Evolutionary conservation across 2,329 filamentous ascomycete species (phyloP).

Genomic region (Cladosporium sp.): DNA sequence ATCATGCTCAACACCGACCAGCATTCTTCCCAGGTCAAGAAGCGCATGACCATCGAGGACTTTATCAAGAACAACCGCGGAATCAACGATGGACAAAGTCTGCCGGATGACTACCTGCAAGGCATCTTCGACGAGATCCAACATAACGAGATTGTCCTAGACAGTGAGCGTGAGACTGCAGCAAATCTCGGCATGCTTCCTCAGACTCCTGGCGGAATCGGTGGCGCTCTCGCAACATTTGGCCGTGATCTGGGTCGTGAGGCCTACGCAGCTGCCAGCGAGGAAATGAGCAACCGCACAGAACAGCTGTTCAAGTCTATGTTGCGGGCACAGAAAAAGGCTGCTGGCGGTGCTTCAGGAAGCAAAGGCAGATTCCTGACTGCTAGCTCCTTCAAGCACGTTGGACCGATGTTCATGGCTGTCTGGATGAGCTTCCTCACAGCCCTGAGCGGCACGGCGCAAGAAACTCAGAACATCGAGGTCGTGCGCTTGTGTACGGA

Average conservation of each 20-base stretch:
- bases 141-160: conserved; percentile 88
- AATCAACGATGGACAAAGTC: conserved; percentile 93
- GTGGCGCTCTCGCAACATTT: conserved; percentile 78
- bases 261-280: conserved; percentile 90
- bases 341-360: conserved; percentile 23
- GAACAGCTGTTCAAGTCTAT: conserved; percentile 91
- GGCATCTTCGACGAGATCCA: conserved; percentile 91
- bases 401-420: conserved; percentile 97
- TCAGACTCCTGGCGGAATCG: conserved; percentile 50
- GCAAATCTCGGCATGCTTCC: conserved; percentile 70
- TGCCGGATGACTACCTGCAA: conserved; percentile 88
- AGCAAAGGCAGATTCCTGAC: conserved; percentile 77
- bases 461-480: conserved; percentile 89
- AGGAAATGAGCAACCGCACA: conserved; percentile 82
- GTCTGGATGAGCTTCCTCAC: conserved; percentile 99
- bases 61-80: conserved; percentile 99
- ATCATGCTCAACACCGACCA: conserved; percentile 96
- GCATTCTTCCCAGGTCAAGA: conserved; percentile 83
- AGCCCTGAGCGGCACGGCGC: conserved; percentile 86
- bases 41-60: conserved; percentile 91
- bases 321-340: conserved; percentile 75
- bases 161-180: conserved; percentile 86
- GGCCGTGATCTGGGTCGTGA: conserved; percentile 89
- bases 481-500: conserved; percentile 92
- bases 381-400: conserved; percentile 89